Evolutionary conservation across 495 filamentous ascomycete species (phyloP), one percentile per base, ranked within the genome.

Genomic region (Oleoguttula mirabilis): DNA sequence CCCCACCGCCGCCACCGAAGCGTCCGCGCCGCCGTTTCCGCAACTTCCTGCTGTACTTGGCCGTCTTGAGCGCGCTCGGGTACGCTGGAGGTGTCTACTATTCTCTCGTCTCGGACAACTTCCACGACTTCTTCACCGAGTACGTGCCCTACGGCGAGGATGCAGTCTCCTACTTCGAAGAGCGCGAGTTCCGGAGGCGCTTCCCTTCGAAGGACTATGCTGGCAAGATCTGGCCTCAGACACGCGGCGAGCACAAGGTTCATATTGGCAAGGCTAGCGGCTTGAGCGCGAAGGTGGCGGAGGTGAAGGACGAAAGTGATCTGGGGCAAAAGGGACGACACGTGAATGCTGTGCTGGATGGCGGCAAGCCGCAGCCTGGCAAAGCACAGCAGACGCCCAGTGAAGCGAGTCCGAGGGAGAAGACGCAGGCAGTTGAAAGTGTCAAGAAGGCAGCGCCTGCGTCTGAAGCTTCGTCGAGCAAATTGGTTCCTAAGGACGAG

Each of bases 61-160:
- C 84, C 35, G 58, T 94, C 23, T 70, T 93, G 7, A 72, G 79
- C 28, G 77, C 71, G 5, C 55, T 92, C 12, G 77, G 78, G 22
- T 98, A 94, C 47, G 88, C 75, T 43, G 86, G 84, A 45, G 84
- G 88, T 35, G 76, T 94, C 36, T 93, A 82, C 66, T 84, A 92
- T 56, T 90, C 90, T 17, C 72, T 93, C 46, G 76, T 87, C 62
- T 90, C 79, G 49, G 90, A 98, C 66, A 94, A 88, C 61, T 95
- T 95, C 71, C 92, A 98, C 60, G 90, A 98, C 58, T 94, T 96
- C 66, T 98, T 98, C 67, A 96, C 92, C 32, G 88, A 94, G 63
- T 98, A 90, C 61, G 63, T 98, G 5, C 90, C 90, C 2, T 94
- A 84, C 45, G 92, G 88, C 39, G 90, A 98, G 64, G 83, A 94